Conservation (phyloP, 106 monocot genomes). For the Allium cepa region DNA sequence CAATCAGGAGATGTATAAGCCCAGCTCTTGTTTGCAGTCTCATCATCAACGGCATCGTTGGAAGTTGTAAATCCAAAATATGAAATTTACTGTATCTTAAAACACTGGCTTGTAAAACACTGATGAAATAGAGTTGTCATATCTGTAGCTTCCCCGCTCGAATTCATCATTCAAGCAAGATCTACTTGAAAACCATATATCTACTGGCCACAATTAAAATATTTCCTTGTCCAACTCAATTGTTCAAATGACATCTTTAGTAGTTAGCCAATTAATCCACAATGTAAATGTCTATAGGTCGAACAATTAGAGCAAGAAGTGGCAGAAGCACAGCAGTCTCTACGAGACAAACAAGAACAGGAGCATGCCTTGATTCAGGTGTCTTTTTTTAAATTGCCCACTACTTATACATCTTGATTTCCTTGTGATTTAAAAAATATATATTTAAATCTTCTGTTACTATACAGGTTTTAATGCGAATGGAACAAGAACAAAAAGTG, state of each 20-base stretch:
- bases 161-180: neutral
- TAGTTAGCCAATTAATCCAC: too few species aligned
- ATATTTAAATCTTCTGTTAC: neutral
- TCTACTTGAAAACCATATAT: neutral
- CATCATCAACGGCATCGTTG: too few species aligned
- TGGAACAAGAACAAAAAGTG: slow-evolving; percentile 90
- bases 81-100: too few species aligned
- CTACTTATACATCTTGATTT: neutral
- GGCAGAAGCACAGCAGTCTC: slow-evolving; percentile 50
- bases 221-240: neutral
- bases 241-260: neutral
- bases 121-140: neutral
- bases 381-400: neutral
- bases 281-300: slow-evolving; percentile 31
- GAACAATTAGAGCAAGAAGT: slow-evolving; percentile 79
- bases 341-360: slow-evolving; percentile 86
- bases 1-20: too few species aligned
- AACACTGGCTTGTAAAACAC: neutral
- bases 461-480: slow-evolving; percentile 71
- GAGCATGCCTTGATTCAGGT: slow-evolving; percentile 89
- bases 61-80: too few species aligned
- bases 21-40: too few species aligned
- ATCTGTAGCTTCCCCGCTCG: neutral
- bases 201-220: neutral
- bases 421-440: neutral